These are phyloP conservation scores for Aethionema arabicum DNA, from an alignment of 345 rosid species.

Conservation along the genomic window DNA sequence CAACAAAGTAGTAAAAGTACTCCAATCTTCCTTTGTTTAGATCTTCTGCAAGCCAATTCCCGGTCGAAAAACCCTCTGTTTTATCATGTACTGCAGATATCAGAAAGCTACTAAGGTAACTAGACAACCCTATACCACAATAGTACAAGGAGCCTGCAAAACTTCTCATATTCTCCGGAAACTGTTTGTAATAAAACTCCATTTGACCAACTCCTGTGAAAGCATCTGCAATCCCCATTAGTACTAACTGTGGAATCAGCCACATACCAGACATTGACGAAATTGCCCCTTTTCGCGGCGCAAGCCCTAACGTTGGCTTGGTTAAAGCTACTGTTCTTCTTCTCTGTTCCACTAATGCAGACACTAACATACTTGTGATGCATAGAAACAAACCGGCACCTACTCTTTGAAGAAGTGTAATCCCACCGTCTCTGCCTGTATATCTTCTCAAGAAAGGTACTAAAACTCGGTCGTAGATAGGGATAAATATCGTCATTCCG, in stretches of 20 bases:
- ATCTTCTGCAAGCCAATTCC: constrained; percentile 39
- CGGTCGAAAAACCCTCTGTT: constrained; percentile 27
- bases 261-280: constrained; percentile 41
- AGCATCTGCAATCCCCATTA: constrained; percentile 38
- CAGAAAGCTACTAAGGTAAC: constrained; percentile 39
- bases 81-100: constrained; percentile 32
- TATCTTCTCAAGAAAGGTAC: constrained; percentile 45
- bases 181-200: constrained; percentile 46
- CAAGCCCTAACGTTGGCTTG: constrained; percentile 34
- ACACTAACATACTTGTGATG: constrained; percentile 38
- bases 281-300: constrained; percentile 39
- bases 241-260: constrained; percentile 41
- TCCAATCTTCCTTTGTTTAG: constrained; percentile 38
- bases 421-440: constrained; percentile 48
- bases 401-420: constrained; percentile 45
- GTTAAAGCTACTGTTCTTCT: constrained; percentile 35
- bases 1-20: constrained; percentile 40
- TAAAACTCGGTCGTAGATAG: constrained; percentile 48
- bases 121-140: constrained; percentile 37
- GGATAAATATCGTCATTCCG: constrained; percentile 51
- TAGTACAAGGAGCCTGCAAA: constrained; percentile 38
- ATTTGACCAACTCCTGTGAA: constrained; percentile 38
- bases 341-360: constrained; percentile 37
- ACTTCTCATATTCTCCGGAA: constrained; percentile 48
- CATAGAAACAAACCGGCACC: constrained; percentile 42